Base-by-base conservation (phyloP, 805 yeast genomes). In the Myxozyma neotropica region DNA sequence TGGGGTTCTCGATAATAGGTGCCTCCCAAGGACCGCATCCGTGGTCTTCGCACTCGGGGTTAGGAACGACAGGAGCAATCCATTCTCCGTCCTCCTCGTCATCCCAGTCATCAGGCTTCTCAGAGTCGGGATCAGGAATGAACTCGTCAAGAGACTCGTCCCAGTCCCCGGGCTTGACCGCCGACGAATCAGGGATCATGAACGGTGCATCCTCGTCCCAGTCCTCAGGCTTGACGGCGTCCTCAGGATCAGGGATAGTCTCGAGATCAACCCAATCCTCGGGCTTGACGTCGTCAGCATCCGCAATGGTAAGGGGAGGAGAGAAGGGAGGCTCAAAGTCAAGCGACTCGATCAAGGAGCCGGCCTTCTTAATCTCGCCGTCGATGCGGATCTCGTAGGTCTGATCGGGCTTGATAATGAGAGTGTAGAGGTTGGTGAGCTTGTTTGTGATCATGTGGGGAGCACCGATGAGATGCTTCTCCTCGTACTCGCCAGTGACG, bases 31-130 rank as follows among this genome's bases (percentile, higher is more conserved):
- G 75, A 44, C 97, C 97, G 74, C 97, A 91, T 4, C 96, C 95
- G 33, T 73, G 66, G 13, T 70, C 68, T 31, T 75, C 78, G 74
- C 97, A 91, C 58, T 77, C 83, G 10, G 97, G 96, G 71, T 91
- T 91, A 46, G 76, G 76, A 48, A 90, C 78, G 49, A 77, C 72
- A 26, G 93, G 91, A 1, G 91, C 86, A 44, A 77, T 68, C 95
- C 95, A 92, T 68, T 80, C 85, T 4, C 96, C 97, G 71, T 90
- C 96, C 71, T 87, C 92, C 66, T 86, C 92, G 43, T 89, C 96
- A 70, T 88, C 88, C 97, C 97, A 91, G 69, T 81, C 86, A 46
- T 78, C 86, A 19, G 96, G 96, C 68, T 79, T 81, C 33, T 61
- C 69, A 29, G 89, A 86, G 1, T 76, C 78, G 40, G 95, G 90